phyloP scores from a whole-genome alignment of 768 basidiomycete species.

The Mycena rosella region DNA sequence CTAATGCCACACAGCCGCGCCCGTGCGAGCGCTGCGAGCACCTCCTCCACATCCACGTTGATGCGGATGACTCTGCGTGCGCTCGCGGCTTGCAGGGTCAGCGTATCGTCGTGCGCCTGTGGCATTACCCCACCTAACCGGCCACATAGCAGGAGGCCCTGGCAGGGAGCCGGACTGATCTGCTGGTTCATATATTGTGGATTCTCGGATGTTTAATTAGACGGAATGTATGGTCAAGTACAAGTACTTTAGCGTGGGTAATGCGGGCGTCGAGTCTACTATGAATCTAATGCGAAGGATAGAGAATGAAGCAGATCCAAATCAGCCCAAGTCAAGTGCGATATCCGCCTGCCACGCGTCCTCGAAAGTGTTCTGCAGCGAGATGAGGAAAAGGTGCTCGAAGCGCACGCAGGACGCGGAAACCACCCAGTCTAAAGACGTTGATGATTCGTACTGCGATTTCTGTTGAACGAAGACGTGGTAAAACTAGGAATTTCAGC shows the following conservation, averaged over 20 bases:
- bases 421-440: conserved; percentile 49
- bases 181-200: too few species aligned
- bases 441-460: background rate
- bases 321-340: background rate
- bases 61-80: too few species aligned
- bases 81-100: too few species aligned
- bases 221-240: too few species aligned
- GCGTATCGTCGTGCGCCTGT: too few species aligned
- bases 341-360: conserved; percentile 67
- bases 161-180: too few species aligned
- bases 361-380: conserved; percentile 57
- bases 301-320: too few species aligned
- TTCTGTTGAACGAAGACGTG: background rate
- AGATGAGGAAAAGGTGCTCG: conserved; percentile 58
- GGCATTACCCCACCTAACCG: too few species aligned
- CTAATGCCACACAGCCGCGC: background rate
- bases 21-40: conserved; percentile 19
- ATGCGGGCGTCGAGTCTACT: background rate
- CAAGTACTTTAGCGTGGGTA: too few species aligned
- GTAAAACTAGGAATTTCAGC: background rate
- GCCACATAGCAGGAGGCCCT: too few species aligned
- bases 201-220: too few species aligned
- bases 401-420: conserved; percentile 52
- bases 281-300: background rate
- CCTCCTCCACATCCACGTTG: background rate